These are phyloP conservation scores for Eremochloa ophiuroides DNA, from an alignment of 176 grass and related monocot species.

Conservation along the genomic window DNA sequence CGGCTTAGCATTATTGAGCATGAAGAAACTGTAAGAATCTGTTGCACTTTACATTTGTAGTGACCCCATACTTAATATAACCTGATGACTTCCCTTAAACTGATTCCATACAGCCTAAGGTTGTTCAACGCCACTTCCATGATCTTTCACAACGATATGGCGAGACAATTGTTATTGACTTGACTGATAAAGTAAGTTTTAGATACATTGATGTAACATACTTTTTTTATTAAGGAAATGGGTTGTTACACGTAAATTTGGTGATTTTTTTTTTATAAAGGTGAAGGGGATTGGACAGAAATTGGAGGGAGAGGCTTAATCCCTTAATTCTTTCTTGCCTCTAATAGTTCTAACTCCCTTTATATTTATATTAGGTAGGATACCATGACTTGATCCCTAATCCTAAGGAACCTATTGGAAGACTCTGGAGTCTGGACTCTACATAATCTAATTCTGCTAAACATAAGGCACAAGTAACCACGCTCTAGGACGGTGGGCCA, in stretches of 20 bases:
- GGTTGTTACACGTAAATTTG: neutral
- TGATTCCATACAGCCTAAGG: conserved; percentile 57
- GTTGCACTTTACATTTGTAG: neutral
- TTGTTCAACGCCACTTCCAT: conserved; percentile 73
- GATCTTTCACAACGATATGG: conserved; percentile 97
- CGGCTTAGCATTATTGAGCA: conserved; percentile 71
- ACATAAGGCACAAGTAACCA: neutral
- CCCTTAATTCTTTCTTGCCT: neutral
- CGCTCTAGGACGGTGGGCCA: neutral
- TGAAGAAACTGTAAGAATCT: conserved; percentile 68
- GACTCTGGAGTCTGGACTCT: neutral
- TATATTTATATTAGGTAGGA: neutral
- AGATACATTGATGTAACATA: neutral
- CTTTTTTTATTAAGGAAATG: neutral
- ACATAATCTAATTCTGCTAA: neutral
- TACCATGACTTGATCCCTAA: neutral
- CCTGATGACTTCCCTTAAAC: conserved; percentile 30
- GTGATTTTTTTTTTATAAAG: neutral
- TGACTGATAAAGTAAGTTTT: conserved; percentile 91
- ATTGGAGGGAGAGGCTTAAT: neutral
- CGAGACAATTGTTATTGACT: conserved; percentile 62
- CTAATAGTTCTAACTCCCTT: neutral
- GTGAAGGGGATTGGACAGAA: neutral
- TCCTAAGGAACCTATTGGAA: neutral
- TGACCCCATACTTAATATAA: conserved; percentile 8